These are phyloP conservation scores for Podaxis rugospora DNA, from an alignment of 768 basidiomycete species.

Conservation along the genomic window DNA sequence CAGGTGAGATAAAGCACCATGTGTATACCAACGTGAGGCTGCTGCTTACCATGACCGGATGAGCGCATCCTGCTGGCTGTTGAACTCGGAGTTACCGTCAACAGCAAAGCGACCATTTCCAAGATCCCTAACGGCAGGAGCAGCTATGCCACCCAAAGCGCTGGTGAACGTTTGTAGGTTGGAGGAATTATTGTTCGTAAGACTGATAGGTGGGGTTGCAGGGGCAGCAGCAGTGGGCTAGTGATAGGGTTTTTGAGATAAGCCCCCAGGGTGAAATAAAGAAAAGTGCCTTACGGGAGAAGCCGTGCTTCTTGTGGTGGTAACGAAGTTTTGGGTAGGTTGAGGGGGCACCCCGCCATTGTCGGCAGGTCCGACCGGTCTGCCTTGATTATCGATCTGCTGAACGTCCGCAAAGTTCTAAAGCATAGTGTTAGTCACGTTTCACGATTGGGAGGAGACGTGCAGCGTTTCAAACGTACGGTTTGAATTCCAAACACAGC, in stretches of 20 bases:
- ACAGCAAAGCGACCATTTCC: conserved; percentile 46
- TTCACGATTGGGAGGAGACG: background rate
- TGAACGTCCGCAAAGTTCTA: conserved; percentile 44
- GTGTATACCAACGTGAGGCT: background rate
- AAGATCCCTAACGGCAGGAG: conserved; percentile 39
- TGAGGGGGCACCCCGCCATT: background rate
- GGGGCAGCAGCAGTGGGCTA: background rate
- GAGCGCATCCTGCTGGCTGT: conserved; percentile 39
- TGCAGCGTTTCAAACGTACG: conserved; percentile 20
- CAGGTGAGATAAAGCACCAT: background rate
- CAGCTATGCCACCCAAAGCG: conserved; percentile 38
- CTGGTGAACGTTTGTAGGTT: conserved; percentile 51
- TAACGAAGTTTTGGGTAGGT: background rate
- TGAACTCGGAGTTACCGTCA: conserved; percentile 41
- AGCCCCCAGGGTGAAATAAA: background rate
- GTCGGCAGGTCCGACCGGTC: conserved; percentile 22
- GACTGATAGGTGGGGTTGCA: background rate
- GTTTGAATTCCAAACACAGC: conserved; percentile 49
- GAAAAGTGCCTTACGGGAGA: background rate
- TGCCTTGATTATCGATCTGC: conserved; percentile 42
- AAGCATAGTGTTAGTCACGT: background rate
- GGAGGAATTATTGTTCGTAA: background rate
- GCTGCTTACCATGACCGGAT: conserved; percentile 40
- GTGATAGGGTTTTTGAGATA: background rate
- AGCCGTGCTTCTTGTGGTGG: background rate